Base-by-base conservation (phyloP, 2,329 filamentous ascomycete species). In the Amauroascus verrucosus region DNA sequence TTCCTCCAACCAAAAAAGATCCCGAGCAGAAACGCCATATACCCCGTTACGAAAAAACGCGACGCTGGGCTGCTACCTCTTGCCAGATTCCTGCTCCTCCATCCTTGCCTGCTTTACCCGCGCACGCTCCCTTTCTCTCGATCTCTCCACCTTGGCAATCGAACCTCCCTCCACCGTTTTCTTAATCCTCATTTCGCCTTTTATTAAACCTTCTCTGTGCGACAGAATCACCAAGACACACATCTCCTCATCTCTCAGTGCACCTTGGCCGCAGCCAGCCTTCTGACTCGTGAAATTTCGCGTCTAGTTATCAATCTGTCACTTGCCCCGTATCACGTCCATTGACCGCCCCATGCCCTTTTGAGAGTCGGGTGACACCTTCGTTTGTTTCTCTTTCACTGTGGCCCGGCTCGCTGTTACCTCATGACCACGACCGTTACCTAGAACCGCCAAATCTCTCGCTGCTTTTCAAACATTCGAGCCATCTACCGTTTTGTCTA, bases 1-100 rank as follows among this genome's bases (percentile, higher is more conserved):
- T 38, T 18, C 48, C 22, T 41, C 48, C 35, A 50, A 41, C 48
- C 48, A 50, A 22, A 50, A 50, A 50, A 50, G 47, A 49, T 49
- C 38, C 48, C 48, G 48, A 41, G 13, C 37, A 28, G 18, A 32
- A 40, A 6, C 13, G 41, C 28, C 37, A n/a, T 14, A n/a, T 5
- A 6, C n/a, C 18, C 38, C 48, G 24, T 35, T 41, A 22, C 43
- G 48, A 33, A 33, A 26, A 51, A 45, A 51, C 49, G 49, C 49
- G 49, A 51, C 49, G 41, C 40, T 51, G 40, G 49, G 30, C n/a
- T 51, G 40, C 49, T 14, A 44, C 49, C 26, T n/a, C n/a, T n/a
- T 24, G 20, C 40, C 38, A 11, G 49, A 35, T 38, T 37, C 38
- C 49, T 35, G 18, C 49, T 35, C 38, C 48, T 45, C 49, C 38